Evolutionary conservation across 306 rosid genomes (phyloP).

Genomic region (Casuarina cunninghamiana): DNA sequence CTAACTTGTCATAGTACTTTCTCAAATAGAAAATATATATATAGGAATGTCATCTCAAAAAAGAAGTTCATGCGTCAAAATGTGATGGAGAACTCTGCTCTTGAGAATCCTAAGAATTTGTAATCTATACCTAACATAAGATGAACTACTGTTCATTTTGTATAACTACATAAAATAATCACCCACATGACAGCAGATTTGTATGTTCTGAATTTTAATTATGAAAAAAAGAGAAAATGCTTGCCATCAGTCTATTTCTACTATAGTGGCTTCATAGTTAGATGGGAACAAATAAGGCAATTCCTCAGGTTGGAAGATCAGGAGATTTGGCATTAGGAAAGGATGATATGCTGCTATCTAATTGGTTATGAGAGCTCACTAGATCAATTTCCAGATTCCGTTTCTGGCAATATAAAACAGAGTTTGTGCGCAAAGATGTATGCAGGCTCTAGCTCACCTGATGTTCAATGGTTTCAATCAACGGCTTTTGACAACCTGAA

Average conservation of each 20-base stretch:
- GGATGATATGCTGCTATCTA: neutral
- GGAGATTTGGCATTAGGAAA: neutral
- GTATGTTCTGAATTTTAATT: neutral
- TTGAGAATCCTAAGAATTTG: neutral
- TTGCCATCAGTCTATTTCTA: neutral
- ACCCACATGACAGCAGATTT: neutral
- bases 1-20: neutral
- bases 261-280: neutral
- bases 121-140: neutral
- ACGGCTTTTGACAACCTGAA: slow-evolving; percentile 59
- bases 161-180: neutral
- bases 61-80: neutral
- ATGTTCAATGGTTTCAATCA: slow-evolving; percentile 60
- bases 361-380: neutral
- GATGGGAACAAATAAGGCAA: neutral
- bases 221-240: neutral
- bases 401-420: neutral
- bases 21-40: neutral
- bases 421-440: neutral
- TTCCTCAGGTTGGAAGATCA: neutral
- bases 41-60: neutral
- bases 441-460: slow-evolving; percentile 53
- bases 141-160: neutral
- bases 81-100: neutral
- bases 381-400: neutral